phyloP scores from a whole-genome alignment of 768 basidiomycete species.

The Termitomyces sp. region DNA sequence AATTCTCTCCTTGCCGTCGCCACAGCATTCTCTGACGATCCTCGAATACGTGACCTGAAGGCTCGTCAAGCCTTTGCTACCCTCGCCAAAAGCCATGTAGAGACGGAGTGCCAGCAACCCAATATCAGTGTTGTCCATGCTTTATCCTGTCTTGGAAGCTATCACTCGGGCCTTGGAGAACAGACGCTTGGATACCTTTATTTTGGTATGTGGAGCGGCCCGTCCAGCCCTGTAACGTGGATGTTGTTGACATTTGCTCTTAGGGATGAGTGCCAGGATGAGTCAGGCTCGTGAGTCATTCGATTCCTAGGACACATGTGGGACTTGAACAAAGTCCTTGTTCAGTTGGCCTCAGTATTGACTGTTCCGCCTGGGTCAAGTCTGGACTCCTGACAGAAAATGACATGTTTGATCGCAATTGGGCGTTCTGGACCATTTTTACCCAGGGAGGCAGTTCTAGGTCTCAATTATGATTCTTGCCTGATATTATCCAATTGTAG shows the following conservation, averaged over 20 bases:
- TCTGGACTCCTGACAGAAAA: conserved; percentile 44
- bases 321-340: neutral
- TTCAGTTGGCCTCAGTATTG: conserved; percentile 50
- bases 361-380: conserved; percentile 53
- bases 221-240: conserved; percentile 5
- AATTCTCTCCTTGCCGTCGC: conserved; percentile 53
- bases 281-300: conserved; percentile 49
- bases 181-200: conserved; percentile 43
- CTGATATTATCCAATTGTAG: conserved; percentile 18
- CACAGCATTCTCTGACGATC: conserved; percentile 39
- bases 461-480: neutral
- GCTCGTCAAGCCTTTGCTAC: conserved; percentile 36
- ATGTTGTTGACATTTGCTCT: neutral
- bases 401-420: conserved; percentile 53
- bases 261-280: conserved; percentile 55
- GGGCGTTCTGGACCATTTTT: conserved; percentile 57
- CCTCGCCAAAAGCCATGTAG: conserved; percentile 40
- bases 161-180: conserved; percentile 41
- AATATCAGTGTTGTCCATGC: conserved; percentile 41
- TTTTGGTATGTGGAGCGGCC: conserved; percentile 28
- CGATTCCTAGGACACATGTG: neutral
- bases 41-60: conserved; percentile 34
- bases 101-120: conserved; percentile 39
- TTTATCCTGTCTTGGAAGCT: conserved; percentile 36
- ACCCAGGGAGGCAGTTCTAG: conserved; percentile 31